These are phyloP conservation scores for Cyathus striatus DNA, from an alignment of 768 basidiomycete species.

Conservation along the genomic window DNA sequence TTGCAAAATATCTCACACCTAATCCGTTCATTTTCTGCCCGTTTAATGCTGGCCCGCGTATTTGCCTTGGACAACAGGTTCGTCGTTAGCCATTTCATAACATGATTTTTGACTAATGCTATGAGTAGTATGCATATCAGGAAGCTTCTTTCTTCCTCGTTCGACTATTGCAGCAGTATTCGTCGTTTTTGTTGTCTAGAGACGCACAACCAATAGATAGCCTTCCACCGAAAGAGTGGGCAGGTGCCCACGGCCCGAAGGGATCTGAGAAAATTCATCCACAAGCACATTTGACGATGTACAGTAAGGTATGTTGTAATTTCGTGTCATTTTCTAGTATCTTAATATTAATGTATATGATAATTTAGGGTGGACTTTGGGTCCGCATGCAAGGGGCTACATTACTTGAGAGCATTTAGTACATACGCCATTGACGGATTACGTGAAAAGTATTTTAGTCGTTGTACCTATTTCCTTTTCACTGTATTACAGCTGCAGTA, in stretches of 20 bases:
- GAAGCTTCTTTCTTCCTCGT: conserved; percentile 53
- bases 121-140: conserved; percentile 50
- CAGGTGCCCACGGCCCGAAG: conserved; percentile 23
- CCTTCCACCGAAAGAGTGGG: conserved; percentile 39
- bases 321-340: not conserved
- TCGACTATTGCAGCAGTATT: conserved; percentile 46
- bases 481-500: too few relatives aligned
- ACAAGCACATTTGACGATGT: conserved; percentile 17
- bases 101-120: too few relatives aligned
- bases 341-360: not conserved
- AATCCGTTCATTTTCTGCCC: conserved; percentile 39
- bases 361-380: not conserved
- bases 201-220: conserved; percentile 36
- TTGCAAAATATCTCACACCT: conserved; percentile 36
- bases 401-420: too few relatives aligned
- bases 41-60: conserved; percentile 33
- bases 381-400: not conserved
- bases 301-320: conserved; percentile 11
- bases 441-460: too few relatives aligned
- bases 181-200: conserved; percentile 32
- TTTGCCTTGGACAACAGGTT: conserved; percentile 37
- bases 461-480: too few relatives aligned
- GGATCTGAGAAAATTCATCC: conserved; percentile 32
- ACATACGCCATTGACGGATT: too few relatives aligned
- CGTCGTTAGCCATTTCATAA: too few relatives aligned